A percentile compares a stretch with the other conserved stretches of the same genome.
Conservation (phyloP, 2,329 filamentous ascomycete species). For the Xylariaceae sp. region DNA sequence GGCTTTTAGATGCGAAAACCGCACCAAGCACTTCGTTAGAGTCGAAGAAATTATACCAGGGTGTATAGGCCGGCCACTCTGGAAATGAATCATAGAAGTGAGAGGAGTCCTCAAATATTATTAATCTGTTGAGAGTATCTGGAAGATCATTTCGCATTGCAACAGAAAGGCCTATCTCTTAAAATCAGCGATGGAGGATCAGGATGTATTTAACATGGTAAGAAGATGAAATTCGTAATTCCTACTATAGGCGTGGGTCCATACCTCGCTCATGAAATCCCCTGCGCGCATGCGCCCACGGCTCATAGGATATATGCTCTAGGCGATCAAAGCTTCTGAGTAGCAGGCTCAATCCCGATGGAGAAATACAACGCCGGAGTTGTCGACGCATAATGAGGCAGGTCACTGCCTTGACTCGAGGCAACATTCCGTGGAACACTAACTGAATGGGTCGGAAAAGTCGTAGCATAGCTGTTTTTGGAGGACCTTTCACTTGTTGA, state of each 20-base stretch:
- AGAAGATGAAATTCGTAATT: background rate
- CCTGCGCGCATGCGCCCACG: constrained; percentile 38
- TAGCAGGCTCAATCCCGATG: constrained; percentile 25
- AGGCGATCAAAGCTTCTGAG: constrained; percentile 37
- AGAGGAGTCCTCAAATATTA: constrained; percentile 1
- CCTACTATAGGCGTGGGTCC: constrained; percentile 35
- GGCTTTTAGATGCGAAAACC: background rate
- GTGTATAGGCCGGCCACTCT: background rate
- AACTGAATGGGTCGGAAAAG: constrained; percentile 35
- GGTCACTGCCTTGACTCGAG: constrained; percentile 40
- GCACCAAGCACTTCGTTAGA: background rate
- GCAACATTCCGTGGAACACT: constrained; percentile 22
- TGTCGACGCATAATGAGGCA: constrained; percentile 44
- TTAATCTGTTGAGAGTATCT: constrained; percentile 2
- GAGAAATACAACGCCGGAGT: constrained; percentile 39
- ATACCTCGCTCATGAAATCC: constrained; percentile 28
- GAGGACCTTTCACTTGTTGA: constrained; percentile 35
- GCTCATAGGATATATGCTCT: constrained; percentile 43
- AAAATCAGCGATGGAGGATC: background rate
- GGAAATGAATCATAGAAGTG: background rate
- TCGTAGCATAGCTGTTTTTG: constrained; percentile 31
- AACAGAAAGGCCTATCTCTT: background rate
- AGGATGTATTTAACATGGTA: background rate
- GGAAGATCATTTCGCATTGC: background rate
- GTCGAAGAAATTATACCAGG: background rate